These are phyloP conservation scores for Hymenoscyphus scutula DNA, from an alignment of 2,329 filamentous ascomycete genomes.

Conservation along the genomic window DNA sequence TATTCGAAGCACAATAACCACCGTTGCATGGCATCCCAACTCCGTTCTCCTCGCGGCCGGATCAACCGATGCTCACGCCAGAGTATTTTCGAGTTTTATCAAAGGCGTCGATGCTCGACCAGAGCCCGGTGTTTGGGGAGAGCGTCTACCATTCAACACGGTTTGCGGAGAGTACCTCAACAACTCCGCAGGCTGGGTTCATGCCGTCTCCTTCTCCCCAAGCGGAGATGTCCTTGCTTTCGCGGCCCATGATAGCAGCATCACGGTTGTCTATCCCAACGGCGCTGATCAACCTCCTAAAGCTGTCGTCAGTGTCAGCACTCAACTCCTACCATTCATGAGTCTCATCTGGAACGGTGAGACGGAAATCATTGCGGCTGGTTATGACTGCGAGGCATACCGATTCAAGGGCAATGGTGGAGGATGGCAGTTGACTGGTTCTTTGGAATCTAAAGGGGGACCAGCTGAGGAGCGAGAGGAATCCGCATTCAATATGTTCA, in stretches of 20 bases:
- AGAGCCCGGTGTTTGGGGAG: conserved; percentile 87
- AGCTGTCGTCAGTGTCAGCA: conserved; percentile 87
- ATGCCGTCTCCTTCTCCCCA: conserved; percentile 89
- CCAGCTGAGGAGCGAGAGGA: conserved; percentile 69
- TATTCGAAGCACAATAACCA: conserved; percentile 94
- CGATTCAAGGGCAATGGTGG: conserved; percentile 74
- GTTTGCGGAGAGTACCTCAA: conserved; percentile 96
- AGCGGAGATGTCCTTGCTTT: conserved; percentile 92
- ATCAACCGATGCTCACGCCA: conserved; percentile 93
- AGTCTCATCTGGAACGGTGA: conserved; percentile 91
- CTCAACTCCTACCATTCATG: conserved; percentile 88
- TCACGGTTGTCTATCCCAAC: conserved; percentile 93
- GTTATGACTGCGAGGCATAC: conserved; percentile 88
- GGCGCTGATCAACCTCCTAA: conserved; percentile 86
- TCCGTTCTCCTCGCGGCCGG: conserved; percentile 91
- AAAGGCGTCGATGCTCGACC: conserved; percentile 89
- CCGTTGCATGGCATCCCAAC: conserved; percentile 95
- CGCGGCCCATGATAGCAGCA: conserved; percentile 89
- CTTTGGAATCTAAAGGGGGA: conserved; percentile 68
- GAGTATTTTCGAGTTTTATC: conserved; percentile 93
- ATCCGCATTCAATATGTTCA: conserved; percentile 95
- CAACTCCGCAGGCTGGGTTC: conserved; percentile 95
- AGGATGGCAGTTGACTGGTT: conserved; percentile 82
- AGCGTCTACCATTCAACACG: conserved; percentile 95
- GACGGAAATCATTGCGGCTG: conserved; percentile 90